These are phyloP conservation scores for Coriolopsis trogii DNA, from an alignment of 1,284 basidiomycete species.

Conservation along the genomic window DNA sequence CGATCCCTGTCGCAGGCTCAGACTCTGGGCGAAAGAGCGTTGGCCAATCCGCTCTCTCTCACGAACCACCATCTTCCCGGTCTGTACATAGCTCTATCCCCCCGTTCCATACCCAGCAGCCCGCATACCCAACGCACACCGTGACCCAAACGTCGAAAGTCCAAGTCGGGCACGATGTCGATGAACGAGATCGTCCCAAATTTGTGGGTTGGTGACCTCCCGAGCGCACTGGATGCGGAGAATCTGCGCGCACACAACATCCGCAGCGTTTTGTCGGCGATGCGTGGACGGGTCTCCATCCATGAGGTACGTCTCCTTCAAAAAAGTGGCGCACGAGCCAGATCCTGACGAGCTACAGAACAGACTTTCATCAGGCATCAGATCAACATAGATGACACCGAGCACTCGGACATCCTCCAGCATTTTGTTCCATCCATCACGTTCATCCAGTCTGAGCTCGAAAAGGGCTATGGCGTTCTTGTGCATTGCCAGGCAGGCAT, in stretches of 20 bases:
- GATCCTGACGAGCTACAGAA: constrained; percentile 12
- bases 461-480: constrained; percentile 75
- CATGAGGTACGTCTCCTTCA: constrained; percentile 52
- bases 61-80: too few relatives aligned
- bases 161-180: constrained; percentile 9
- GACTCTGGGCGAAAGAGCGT: too few relatives aligned
- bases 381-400: constrained; percentile 71
- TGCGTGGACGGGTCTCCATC: constrained; percentile 69
- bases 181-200: constrained; percentile 30
- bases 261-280: constrained; percentile 69
- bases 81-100: background rate
- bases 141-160: background rate
- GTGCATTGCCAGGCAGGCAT: constrained; percentile 89
- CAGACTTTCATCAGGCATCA: constrained; percentile 75
- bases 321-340: background rate
- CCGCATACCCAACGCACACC: background rate
- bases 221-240: constrained; percentile 42
- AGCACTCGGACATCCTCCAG: constrained; percentile 72
- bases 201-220: constrained; percentile 30
- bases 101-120: background rate
- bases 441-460: constrained; percentile 78
- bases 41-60: too few relatives aligned
- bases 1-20: too few relatives aligned
- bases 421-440: constrained; percentile 79
- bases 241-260: constrained; percentile 64